Evolutionary conservation across 805 yeast species (phyloP).

Genomic region (Metschnikowia noctiluminum): DNA sequence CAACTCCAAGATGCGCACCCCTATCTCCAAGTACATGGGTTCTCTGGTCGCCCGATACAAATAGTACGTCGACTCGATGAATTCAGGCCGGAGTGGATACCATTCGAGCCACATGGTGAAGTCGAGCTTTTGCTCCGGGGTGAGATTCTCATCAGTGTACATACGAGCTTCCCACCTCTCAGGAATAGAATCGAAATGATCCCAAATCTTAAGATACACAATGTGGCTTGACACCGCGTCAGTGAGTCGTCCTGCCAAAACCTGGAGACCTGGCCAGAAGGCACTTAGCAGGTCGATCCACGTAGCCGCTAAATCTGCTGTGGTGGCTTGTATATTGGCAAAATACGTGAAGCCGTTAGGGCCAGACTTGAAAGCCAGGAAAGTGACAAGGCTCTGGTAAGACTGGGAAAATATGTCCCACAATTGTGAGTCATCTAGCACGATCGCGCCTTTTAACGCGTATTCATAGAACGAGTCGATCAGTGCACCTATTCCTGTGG

Average conservation of each 20-base stretch:
- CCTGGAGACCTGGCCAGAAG: conserved; percentile 84
- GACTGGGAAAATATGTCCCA: conserved; percentile 53
- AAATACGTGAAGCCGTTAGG: conserved; percentile 33
- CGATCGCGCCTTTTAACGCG: conserved; percentile 70
- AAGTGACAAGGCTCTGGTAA: conserved; percentile 51
- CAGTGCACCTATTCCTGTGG: conserved; percentile 87
- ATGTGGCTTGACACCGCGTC: conserved; percentile 63
- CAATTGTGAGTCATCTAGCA: conserved; percentile 62
- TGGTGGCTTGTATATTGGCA: conserved; percentile 54
- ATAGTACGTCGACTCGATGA: conserved; percentile 83
- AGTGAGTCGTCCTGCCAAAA: conserved; percentile 66
- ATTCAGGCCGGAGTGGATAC: conserved; percentile 93
- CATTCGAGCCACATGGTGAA: conserved; percentile 63
- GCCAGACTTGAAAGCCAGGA: conserved; percentile 30
- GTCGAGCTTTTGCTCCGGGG: background rate
- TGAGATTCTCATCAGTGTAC: background rate
- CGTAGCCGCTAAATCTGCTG: conserved; percentile 47
- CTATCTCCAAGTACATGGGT: conserved; percentile 76
- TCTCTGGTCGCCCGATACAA: conserved; percentile 81
- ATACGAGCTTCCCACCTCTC: conserved; percentile 68
- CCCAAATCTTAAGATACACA: conserved; percentile 73
- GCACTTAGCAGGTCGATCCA: conserved; percentile 91
- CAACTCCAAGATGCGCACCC: conserved; percentile 58
- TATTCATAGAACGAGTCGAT: conserved; percentile 90
- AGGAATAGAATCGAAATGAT: conserved; percentile 74